A percentile compares a stretch with the other conserved stretches of the same genome.
phyloP scores from a whole-genome alignment of 148 eudicot species.

The Heliamphora exappendiculata region DNA sequence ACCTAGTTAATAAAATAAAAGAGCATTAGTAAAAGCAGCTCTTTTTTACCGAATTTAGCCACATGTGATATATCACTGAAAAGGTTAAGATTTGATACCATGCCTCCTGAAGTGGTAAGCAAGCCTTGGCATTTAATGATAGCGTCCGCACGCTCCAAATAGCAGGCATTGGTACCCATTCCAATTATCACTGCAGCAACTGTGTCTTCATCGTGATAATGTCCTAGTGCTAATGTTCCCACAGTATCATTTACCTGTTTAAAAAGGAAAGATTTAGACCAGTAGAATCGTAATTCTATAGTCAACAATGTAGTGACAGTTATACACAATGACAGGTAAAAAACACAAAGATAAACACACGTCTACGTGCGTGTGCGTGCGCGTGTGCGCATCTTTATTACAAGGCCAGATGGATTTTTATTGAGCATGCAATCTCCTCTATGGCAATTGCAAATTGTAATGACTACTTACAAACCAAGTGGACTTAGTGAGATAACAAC shows the following conservation, averaged over 20 bases:
- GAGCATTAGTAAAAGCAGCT: neutral
- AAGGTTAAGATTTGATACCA: conserved; percentile 40
- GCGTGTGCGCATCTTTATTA: neutral
- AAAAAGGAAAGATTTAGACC: conserved; percentile 6
- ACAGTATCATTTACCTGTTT: conserved; percentile 91
- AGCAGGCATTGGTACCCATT: conserved; percentile 94
- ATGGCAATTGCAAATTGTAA: too few relatives aligned
- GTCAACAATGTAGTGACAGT: too few relatives aligned
- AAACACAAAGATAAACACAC: neutral
- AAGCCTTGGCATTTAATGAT: conserved; percentile 89
- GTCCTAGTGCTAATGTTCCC: conserved; percentile 90
- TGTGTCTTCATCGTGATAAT: conserved; percentile 89
- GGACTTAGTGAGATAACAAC: neutral
- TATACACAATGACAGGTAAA: neutral
- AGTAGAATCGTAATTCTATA: neutral
- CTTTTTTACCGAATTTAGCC: neutral
- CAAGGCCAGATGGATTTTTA: too few relatives aligned
- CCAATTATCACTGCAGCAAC: conserved; percentile 87
- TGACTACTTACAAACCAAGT: neutral
- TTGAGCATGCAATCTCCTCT: too few relatives aligned
- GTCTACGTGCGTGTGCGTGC: neutral
- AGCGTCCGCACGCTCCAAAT: conserved; percentile 84
- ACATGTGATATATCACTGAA: neutral
- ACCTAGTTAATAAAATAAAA: conserved; percentile 38
- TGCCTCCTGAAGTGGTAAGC: conserved; percentile 71